Conservation (phyloP, 345 rosid genomes). For the Punica granatum region DNA sequence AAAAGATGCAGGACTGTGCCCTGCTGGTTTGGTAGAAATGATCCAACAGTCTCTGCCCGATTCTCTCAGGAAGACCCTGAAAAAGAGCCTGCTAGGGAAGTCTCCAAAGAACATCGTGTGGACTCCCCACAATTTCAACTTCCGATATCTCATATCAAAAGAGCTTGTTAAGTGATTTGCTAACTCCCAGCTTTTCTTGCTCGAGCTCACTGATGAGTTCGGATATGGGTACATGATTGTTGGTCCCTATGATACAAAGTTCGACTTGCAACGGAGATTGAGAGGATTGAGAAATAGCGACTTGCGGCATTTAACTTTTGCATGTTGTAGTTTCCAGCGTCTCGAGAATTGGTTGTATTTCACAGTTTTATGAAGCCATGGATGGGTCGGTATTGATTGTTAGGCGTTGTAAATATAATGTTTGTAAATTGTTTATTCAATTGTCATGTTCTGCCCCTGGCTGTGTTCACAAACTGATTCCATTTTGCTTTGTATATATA, state of each 20-base stretch:
- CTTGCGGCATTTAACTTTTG: not conserved
- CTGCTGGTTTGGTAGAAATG: slow-evolving; percentile 54
- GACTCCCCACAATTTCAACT: slow-evolving; percentile 80
- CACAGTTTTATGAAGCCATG: slow-evolving; percentile 1
- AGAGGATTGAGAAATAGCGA: not conserved
- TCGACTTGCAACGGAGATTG: not conserved
- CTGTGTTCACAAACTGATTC: too few species aligned
- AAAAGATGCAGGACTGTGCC: slow-evolving; percentile 59
- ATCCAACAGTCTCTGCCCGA: slow-evolving; percentile 58
- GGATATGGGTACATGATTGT: not conserved
- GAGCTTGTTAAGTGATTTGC: slow-evolving; percentile 51
- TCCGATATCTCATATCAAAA: slow-evolving; percentile 79
- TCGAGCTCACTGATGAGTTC: not conserved
- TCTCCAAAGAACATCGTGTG: slow-evolving; percentile 68
- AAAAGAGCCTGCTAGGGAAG: slow-evolving; percentile 51
- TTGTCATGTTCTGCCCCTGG: not conserved
- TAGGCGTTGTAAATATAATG: slow-evolving; percentile 2
- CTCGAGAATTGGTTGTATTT: not conserved
- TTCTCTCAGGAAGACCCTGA: slow-evolving; percentile 40
- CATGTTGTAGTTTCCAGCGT: not conserved
- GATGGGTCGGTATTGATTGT: not conserved
- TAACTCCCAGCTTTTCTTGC: not conserved
- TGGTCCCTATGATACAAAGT: not conserved
- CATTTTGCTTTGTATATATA: too few species aligned
- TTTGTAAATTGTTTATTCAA: not conserved